Conservation (phyloP, 208 protist species). For the Trypanosoma brucei region DNA sequence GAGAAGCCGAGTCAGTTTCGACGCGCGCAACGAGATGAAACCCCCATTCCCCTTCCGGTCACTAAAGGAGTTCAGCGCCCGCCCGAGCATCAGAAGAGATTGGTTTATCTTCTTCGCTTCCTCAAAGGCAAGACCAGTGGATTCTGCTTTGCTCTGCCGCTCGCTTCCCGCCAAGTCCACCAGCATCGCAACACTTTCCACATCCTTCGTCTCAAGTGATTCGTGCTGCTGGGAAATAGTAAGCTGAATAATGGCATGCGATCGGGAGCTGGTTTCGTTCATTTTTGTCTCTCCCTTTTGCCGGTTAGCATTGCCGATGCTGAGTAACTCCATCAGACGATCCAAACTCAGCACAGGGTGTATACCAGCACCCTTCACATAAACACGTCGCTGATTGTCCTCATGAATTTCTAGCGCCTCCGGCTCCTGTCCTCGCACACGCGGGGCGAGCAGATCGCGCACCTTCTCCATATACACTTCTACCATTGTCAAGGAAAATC, state of each 20-base stretch:
- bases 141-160: slow-evolving; percentile 75
- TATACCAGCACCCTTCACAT: slow-evolving; percentile 73
- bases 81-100: slow-evolving; percentile 48
- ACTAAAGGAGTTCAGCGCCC: slow-evolving; percentile 46
- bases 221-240: slow-evolving; percentile 26
- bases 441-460: slow-evolving; percentile 60
- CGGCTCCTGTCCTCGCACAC: slow-evolving; percentile 49
- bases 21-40: slow-evolving; percentile 88
- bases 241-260: slow-evolving; percentile 89
- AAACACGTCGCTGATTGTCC: slow-evolving; percentile 74
- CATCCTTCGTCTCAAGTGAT: slow-evolving; percentile 23
- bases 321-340: slow-evolving; percentile 77
- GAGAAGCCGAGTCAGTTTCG: slow-evolving; percentile 84
- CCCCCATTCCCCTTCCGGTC: slow-evolving; percentile 34
- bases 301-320: slow-evolving; percentile 80
- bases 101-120: slow-evolving; percentile 86
- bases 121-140: slow-evolving; percentile 64
- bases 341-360: slow-evolving; percentile 54
- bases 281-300: slow-evolving; percentile 88
- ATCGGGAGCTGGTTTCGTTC: slow-evolving; percentile 85
- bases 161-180: slow-evolving; percentile 85
- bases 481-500: slow-evolving; percentile 63
- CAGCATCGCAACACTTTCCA: slow-evolving; percentile 54
- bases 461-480: slow-evolving; percentile 92
- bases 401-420: slow-evolving; percentile 69